Evolutionary conservation across 2,329 filamentous ascomycete species (phyloP).

Genomic region (Diaporthe sp.): DNA sequence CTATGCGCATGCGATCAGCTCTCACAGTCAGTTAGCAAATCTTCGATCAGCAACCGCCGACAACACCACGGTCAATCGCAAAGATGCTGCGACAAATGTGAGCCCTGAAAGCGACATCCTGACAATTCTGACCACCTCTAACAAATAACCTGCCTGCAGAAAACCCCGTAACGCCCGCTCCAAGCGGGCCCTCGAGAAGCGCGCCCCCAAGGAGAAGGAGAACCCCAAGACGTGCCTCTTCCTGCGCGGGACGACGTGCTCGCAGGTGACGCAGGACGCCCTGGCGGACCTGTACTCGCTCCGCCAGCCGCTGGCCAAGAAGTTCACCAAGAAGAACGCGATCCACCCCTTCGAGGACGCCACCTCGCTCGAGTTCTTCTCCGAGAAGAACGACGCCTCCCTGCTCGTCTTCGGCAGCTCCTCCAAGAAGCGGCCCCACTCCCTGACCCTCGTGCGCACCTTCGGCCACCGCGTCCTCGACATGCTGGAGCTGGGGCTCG

Average conservation of each 20-base stretch:
- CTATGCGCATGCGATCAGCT: not conserved
- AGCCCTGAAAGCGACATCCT: slow-evolving; percentile 40
- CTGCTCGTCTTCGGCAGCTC: slow-evolving; percentile 87
- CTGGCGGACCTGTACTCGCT: slow-evolving; percentile 88
- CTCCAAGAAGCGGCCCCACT: slow-evolving; percentile 96
- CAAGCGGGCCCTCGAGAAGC: slow-evolving; percentile 94
- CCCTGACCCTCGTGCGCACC: slow-evolving; percentile 84
- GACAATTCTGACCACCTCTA: not conserved
- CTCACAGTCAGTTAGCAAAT: not conserved
- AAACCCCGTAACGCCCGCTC: slow-evolving; percentile 84
- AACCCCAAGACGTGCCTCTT: slow-evolving; percentile 93
- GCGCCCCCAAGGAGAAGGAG: slow-evolving; percentile 89
- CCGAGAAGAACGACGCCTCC: slow-evolving; percentile 93
- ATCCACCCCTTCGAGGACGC: slow-evolving; percentile 95
- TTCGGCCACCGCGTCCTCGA: slow-evolving; percentile 92
- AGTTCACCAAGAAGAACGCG: slow-evolving; percentile 97
- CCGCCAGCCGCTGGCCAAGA: slow-evolving; percentile 86
- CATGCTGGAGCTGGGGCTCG: slow-evolving; percentile 92
- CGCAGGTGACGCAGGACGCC: slow-evolving; percentile 85
- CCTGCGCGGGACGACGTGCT: slow-evolving; percentile 88
- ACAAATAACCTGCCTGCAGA: slow-evolving; percentile 50
- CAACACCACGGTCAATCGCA: not conserved
- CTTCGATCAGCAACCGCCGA: not conserved
- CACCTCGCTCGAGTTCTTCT: slow-evolving; percentile 92
- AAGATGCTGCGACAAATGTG: slow-evolving; percentile 67